These are phyloP conservation scores for Verticillium isaacii DNA, from an alignment of 2,329 filamentous ascomycete genomes.

Conservation along the genomic window DNA sequence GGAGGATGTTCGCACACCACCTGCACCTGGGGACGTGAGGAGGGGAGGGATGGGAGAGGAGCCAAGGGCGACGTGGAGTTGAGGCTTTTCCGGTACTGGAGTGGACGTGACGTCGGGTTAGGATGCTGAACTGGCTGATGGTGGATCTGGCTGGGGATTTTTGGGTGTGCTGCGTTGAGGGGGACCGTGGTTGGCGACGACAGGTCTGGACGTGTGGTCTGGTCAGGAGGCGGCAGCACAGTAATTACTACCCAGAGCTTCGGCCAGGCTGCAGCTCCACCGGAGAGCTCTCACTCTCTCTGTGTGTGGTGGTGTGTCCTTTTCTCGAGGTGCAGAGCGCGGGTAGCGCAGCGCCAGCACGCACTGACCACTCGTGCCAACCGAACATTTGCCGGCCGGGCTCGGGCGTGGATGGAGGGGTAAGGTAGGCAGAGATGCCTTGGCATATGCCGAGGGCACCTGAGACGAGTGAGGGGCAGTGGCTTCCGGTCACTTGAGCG, in stretches of 20 bases:
- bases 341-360: background rate
- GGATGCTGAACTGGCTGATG: background rate
- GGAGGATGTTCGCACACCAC: slow-evolving; percentile 11
- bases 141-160: background rate
- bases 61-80: background rate
- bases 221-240: background rate
- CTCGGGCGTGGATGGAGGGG: background rate
- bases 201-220: background rate
- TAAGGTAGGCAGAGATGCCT: background rate
- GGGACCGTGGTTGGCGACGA: background rate
- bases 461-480: background rate
- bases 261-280: background rate
- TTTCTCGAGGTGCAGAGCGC: background rate
- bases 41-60: background rate
- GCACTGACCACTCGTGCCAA: no score
- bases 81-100: background rate
- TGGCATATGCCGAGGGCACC: background rate
- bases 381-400: background rate
- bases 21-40: background rate
- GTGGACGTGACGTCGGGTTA: background rate
- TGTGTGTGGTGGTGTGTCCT: background rate
- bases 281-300: background rate
- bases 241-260: background rate
- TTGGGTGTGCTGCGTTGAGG: background rate
- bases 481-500: background rate